Base-by-base conservation (phyloP, 1,139 yeast genomes). In the Arxiozyma bovina region DNA sequence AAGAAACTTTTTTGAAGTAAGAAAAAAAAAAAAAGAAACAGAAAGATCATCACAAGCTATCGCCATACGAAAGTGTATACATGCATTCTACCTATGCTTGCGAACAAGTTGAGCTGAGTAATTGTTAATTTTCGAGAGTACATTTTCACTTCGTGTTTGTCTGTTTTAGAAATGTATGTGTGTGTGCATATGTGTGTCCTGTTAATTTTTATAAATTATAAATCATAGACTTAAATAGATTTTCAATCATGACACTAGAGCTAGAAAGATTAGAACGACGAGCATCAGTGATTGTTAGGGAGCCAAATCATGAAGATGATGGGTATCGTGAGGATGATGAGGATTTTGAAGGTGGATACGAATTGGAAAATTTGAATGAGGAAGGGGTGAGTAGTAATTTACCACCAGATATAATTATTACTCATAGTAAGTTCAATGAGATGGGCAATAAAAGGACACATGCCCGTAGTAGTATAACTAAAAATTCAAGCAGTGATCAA, bases 321-420 rank as follows among this genome's bases (percentile, higher is more conserved):
- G 52, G 52, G 21, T 34, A 34, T 38, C 17, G 22, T 46, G 48
- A 46, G 22, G 48, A 46, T 34, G 42, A 46, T 22, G 42, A 46
- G 21, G 17, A 34, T 15, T 46, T 17, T 46, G 49, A 38, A 15
- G 43, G 20, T 40, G 48, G 45, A 22, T 45, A 38, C n/a, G 48
- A 44, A 23, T 40, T 34, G 30, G 52, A 50, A 25, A 42, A 41
- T 18, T 45, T 30, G 22, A 38, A 21, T 46, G 42, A 21, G 23
- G 20, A 46, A 21, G 17, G n/a, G 12, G 38, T 46, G 42, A 11
- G 38, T 30, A 45, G 30, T 45, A 17, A 45, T 45, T 15, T 2
- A 45, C 40, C 4, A 34, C 6, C n/a, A 34, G n/a, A 6, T 34
- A 15, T 34, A 6, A 34, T 15, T 34, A 34, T 34, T 34, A 34